Evolutionary conservation across 495 filamentous ascomycete species (phyloP), one percentile per base, ranked within the genome.

Genomic region (Cryomyces antarcticus): DNA sequence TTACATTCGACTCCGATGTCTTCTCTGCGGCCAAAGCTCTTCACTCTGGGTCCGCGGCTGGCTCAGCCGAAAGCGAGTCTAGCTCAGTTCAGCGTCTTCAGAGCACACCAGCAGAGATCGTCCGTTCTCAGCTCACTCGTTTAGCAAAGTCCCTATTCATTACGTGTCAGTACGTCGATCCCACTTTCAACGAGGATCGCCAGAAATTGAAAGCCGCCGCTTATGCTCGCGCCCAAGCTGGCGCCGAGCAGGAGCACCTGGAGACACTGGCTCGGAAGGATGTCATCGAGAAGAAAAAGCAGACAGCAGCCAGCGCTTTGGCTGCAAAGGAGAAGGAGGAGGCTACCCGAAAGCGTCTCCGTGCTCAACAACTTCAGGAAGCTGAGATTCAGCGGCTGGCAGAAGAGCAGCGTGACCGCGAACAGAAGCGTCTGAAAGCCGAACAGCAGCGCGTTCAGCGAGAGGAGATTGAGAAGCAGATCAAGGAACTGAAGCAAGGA

Each of bases 1-100:
- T 97, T 40, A 95, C 85, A 53, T 97, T 97, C 52, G 89, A 97
- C 56, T 87, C 86, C 42, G 89, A 97, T 59, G 82, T 96, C 46
- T 96, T 97, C 69, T 93, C 89, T 31, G 93, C 89, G 30, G 78
- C 88, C 50, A 95, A 94, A 68, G 82, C 89, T 46, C 71, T 83
- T 38, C 84, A 94, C 59, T 69, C 81, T 43, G 85, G 88, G 41
- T 84, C 84, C 43, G 72, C 67, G 42, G 74, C 83, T 42, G 88
- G 89, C 35, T 95, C 87, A 33, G 84, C 89, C 38, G 92, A 96
- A 64, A 73, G 62, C 55, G 88, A 94, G 49, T 67, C 71, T 34
- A 76, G 79, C 57, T 78, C 85, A 37, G 82, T 96, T 13, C 89
- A 97, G 62, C 80, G 88, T 45, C 74, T 97, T 44, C 89, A 97